A percentile compares a stretch with the other conserved stretches of the same genome.
Evolutionary conservation across 2,329 filamentous ascomycete genomes (phyloP).

Genomic region (Aureobasidium sp.): DNA sequence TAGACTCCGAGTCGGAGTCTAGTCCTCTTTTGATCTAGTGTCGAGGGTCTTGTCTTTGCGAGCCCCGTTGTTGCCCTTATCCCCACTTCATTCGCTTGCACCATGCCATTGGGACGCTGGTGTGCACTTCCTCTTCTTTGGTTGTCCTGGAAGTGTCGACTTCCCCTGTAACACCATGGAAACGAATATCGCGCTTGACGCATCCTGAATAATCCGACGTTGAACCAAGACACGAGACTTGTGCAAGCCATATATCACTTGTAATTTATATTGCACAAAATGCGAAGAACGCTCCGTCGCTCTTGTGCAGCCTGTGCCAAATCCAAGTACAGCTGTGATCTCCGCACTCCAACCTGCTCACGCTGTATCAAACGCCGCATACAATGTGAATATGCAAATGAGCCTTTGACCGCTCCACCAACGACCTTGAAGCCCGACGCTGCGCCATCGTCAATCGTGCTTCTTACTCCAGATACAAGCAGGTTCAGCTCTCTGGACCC

Average conservation of each 20-base stretch:
- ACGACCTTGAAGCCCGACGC: no score
- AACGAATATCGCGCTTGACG: no score
- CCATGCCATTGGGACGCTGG: no score
- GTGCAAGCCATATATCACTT: neutral
- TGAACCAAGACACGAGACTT: neutral
- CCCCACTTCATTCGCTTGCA: neutral
- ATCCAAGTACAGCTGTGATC: constrained; percentile 9
- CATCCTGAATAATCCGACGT: neutral
- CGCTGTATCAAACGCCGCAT: neutral
- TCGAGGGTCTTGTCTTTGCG: no score
- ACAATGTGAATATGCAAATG: constrained; percentile 6
- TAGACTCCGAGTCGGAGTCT: constrained; percentile 9
- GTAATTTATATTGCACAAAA: neutral
- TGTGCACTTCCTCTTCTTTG: no score
- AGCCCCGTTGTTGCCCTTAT: neutral
- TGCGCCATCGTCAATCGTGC: neutral
- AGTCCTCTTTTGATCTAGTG: neutral
- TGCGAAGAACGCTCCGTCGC: constrained; percentile 5
- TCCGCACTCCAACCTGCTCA: neutral
- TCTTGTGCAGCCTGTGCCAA: constrained; percentile 9
- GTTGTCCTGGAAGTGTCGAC: no score
- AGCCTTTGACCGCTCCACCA: neutral
- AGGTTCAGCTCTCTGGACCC: neutral
- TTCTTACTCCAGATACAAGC: neutral
- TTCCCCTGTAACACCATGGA: no score